Evolutionary conservation across 2,329 filamentous ascomycete genomes (phyloP), one percentile per base, ranked within the genome.

Genomic region (Ilyonectria sp.): DNA sequence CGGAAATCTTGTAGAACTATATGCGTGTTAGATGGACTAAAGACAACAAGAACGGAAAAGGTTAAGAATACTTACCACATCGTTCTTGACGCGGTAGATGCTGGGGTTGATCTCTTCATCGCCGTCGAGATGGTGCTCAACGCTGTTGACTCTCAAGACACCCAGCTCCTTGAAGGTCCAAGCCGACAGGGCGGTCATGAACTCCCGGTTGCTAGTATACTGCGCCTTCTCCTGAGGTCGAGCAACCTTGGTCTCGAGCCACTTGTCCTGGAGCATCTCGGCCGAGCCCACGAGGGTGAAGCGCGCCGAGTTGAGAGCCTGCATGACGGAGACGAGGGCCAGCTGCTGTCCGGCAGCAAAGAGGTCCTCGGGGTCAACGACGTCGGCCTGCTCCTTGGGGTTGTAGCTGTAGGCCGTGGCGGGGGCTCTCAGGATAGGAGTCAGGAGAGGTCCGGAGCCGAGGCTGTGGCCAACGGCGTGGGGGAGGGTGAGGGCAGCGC

Each of bases 101-200:
- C 85, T 89, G 10, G 95, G 95, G 85, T 98, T 98, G 70, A 89
- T 87, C 71, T 87, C 87, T 70, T 89, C 87, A 53, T 79, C 78
- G n/a, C 81, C 85, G 57, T 76, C 69, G 60, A 91, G 83, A 77
- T 91, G 91, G 83, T 99, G 96, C 83, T 94, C 89, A 71, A 98
- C 87, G 76, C 87, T 89, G 79, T 94, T 94, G 75, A 97, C 93
- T 75, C 93, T 92, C 74, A 99, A 80, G 11, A 99, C 94, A 74
- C 96, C 96, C 61, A 92, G 89, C 85, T 99, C 96, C 83, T 97
- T 91, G 86, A 99, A 99, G 0, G 95, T 90, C 96, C 96, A 99
- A n/a, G 89, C 92, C n/a, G 93, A 91, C 63, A 99, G 81, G 76
- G 92, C 90, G 82, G 92, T 92, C 21, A 93, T 93, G 77, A 99